phyloP scores from a whole-genome alignment of 2,329 filamentous ascomycete species.

The Penicillium fuscoglaucum region DNA sequence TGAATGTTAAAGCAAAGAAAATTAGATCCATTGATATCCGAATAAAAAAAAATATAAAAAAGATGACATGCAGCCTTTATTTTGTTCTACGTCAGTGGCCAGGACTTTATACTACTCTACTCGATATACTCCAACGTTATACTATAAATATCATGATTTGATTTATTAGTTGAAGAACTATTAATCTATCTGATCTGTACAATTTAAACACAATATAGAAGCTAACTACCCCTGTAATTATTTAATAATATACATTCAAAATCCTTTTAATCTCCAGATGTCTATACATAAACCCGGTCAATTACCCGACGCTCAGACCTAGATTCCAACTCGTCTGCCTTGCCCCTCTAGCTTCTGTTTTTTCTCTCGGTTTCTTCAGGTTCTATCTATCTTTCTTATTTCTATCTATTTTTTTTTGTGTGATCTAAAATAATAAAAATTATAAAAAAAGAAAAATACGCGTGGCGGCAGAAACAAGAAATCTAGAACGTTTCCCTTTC shows the following conservation, averaged over 20 bases:
- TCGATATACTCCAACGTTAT: background rate
- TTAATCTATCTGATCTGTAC: background rate
- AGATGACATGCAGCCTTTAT: background rate
- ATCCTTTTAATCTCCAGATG: background rate
- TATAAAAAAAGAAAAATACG: background rate
- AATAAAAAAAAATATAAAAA: background rate
- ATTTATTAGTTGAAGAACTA: background rate
- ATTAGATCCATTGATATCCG: background rate
- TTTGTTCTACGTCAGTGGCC: slow-evolving; percentile 10
- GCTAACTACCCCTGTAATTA: no score
- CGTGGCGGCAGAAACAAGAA: slow-evolving; percentile 6
- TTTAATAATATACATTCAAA: background rate
- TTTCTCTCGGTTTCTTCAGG: background rate
- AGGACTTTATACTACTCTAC: background rate
- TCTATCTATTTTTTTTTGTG: background rate
- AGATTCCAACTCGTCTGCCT: slow-evolving; percentile 14
- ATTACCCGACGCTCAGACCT: slow-evolving; percentile 10
- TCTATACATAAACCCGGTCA: background rate
- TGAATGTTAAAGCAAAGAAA: background rate
- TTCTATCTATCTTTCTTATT: background rate
- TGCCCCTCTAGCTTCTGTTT: slow-evolving; percentile 5
- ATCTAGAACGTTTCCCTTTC: slow-evolving; percentile 16
- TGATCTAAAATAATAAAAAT: background rate
- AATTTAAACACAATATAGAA: background rate
- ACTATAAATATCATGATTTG: background rate